phyloP scores from a whole-genome alignment of 2,329 filamentous ascomycete genomes.

The Dothiorella sarmentorum region DNA sequence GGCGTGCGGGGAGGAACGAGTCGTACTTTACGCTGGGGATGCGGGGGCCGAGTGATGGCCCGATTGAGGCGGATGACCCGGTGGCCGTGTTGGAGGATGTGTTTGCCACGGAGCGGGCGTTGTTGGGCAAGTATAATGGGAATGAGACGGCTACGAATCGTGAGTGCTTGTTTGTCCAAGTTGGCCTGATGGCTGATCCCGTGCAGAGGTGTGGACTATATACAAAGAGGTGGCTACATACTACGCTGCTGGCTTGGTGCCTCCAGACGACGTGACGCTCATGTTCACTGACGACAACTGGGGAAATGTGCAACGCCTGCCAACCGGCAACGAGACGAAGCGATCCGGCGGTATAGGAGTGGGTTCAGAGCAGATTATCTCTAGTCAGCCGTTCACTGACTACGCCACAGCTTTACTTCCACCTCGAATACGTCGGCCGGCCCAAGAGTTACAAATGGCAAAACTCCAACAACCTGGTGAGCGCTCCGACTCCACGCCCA shows the following conservation, averaged over 20 bases:
- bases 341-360: constrained; percentile 21
- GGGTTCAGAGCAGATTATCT: not conserved
- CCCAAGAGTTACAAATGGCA: constrained; percentile 24
- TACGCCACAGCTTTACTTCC: constrained; percentile 21
- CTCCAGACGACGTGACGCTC: constrained; percentile 24
- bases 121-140: constrained; percentile 14
- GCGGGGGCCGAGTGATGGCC: constrained; percentile 20
- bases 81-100: constrained; percentile 16
- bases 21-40: constrained; percentile 23
- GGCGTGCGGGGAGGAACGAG: constrained; percentile 18
- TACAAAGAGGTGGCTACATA: constrained; percentile 26
- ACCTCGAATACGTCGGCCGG: constrained; percentile 25
- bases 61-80: constrained; percentile 18
- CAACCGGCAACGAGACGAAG: constrained; percentile 21
- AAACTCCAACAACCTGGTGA: constrained; percentile 22
- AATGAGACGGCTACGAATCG: not conserved
- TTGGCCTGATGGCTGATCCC: not conserved
- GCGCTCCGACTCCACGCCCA: not conserved
- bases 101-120: constrained; percentile 13
- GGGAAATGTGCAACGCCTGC: constrained; percentile 23
- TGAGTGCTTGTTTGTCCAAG: not conserved
- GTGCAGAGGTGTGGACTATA: constrained; percentile 22
- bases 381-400: too few species aligned
- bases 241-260: constrained; percentile 22
- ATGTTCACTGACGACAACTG: constrained; percentile 25